phyloP scores from a whole-genome alignment of 2,329 filamentous ascomycete genomes.

The Fusarium goolgardi region DNA sequence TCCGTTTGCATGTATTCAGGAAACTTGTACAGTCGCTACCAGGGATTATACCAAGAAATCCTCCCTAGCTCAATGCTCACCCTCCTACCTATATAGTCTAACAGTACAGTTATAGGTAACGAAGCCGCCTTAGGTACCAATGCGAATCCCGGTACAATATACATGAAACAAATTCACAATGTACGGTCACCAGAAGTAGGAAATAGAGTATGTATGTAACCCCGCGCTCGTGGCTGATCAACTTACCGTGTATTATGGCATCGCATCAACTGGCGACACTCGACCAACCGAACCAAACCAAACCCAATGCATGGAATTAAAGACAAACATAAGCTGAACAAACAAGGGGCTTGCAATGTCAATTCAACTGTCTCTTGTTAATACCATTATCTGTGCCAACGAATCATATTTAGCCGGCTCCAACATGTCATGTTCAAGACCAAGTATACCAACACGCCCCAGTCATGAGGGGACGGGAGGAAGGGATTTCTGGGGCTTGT shows the following conservation, averaged over 20 bases:
- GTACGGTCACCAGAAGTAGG: neutral
- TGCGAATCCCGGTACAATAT: neutral
- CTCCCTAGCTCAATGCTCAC: neutral
- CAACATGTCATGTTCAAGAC: neutral
- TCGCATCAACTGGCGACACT: neutral
- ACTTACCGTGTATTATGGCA: neutral
- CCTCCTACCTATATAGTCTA: no score
- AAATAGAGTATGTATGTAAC: neutral
- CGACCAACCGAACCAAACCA: neutral
- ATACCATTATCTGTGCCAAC: neutral
- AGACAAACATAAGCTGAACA: neutral
- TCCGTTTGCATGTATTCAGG: neutral
- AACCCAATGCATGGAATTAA: neutral
- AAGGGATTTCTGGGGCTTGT: neutral
- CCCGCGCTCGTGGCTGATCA: neutral
- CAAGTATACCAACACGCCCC: neutral
- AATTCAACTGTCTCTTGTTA: neutral
- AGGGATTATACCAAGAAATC: neutral
- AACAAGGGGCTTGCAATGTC: neutral
- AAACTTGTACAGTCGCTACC: neutral
- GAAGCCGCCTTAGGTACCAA: neutral
- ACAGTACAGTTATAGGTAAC: no score
- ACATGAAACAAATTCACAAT: neutral
- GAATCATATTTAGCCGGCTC: neutral
- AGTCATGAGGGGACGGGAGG: neutral